Base-by-base conservation (phyloP, 768 basidiomycete species). In the Cystobasidium onofrii region DNA sequence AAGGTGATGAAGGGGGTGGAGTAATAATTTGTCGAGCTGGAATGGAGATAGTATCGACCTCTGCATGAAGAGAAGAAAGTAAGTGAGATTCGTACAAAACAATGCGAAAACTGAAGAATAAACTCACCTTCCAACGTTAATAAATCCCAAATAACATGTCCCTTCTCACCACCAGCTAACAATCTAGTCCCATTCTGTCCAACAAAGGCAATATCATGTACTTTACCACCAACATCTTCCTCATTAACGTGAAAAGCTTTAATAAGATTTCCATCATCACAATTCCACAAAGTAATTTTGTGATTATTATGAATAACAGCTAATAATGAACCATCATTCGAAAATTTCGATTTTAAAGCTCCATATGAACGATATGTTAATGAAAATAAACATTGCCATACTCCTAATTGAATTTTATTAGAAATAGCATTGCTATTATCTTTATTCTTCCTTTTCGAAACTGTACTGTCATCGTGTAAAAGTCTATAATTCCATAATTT, bases 301-400 rank as follows among this genome's bases (percentile, higher is more conserved):
- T 85, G 79, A 0, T 87, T 60, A 60, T 4, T 87, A 65, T 89
- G 85, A 15, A 88, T 84, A 25, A 94, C 85, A 15, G 89, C 89
- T 57, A 98, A 83, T 36, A 99, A 84, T 4, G 93, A 93, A 10
- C 87, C 89, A 80, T 99, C 96, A 2, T 84, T 85, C 6, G 94
- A 91, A 88, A 92, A 96, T 0, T 87, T 85, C 0, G 86, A 83
- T 75, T 87, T 84, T 66, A 83, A 84, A 36, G 92, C 75, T 43
- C 31, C 36, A 13, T 73, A 55, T 29, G 1, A 12, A 54, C 88
- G 89, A 79, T 89, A 90, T 50, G 81, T 83, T 76, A 90, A 85
- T 1, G 87, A 86, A 1, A 91, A 89, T 63, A 89, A 87, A 55
- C 86, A 84, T n/a, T 87, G 84, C 94, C 93, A 98, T 61, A 87